These are phyloP conservation scores for Lolium rigidum DNA, from an alignment of 176 grass and related monocot genomes.

Conservation along the genomic window DNA sequence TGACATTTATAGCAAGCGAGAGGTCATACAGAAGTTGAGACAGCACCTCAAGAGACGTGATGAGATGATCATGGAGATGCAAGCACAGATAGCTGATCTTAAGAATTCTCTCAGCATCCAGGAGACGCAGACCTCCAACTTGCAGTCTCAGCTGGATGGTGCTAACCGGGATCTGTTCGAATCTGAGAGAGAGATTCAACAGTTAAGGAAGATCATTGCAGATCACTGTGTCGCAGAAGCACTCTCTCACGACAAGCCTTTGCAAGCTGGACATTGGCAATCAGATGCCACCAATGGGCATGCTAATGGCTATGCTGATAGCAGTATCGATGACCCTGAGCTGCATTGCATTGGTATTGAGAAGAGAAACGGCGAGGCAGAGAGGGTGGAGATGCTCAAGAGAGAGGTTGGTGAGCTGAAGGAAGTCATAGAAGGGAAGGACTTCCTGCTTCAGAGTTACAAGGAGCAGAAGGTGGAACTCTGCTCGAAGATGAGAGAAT, in stretches of 20 bases:
- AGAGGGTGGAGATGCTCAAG: constrained; percentile 66
- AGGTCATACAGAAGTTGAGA: constrained; percentile 90
- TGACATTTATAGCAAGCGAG: constrained; percentile 78
- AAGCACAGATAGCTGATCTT: constrained; percentile 74
- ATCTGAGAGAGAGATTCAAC: constrained; percentile 74
- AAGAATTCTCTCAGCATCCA: constrained; percentile 75
- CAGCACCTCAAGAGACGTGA: constrained; percentile 82
- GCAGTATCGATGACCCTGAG: constrained; percentile 54
- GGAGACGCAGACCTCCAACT: constrained; percentile 50
- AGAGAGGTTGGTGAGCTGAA: constrained; percentile 72
- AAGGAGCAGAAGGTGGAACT: constrained; percentile 93
- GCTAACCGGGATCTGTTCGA: constrained; percentile 78
- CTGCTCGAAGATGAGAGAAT: constrained; percentile 75
- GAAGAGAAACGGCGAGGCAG: constrained; percentile 58
- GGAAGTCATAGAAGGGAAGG: constrained; percentile 82
- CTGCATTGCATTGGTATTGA: constrained; percentile 46
- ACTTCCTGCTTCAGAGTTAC: constrained; percentile 89
- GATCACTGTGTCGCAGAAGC: constrained; percentile 61
- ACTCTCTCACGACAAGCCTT: constrained; percentile 48
- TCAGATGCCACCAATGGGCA: constrained; percentile 50
- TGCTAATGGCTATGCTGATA: constrained; percentile 62
- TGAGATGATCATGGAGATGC: constrained; percentile 91
- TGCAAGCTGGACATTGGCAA: constrained; percentile 52
- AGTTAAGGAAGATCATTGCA: constrained; percentile 73
- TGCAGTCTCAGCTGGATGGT: constrained; percentile 69